A percentile compares a stretch with the other conserved stretches of the same genome.
Evolutionary conservation across 2,329 filamentous ascomycete genomes (phyloP).

Genomic region (Stemphylium vesicarium): DNA sequence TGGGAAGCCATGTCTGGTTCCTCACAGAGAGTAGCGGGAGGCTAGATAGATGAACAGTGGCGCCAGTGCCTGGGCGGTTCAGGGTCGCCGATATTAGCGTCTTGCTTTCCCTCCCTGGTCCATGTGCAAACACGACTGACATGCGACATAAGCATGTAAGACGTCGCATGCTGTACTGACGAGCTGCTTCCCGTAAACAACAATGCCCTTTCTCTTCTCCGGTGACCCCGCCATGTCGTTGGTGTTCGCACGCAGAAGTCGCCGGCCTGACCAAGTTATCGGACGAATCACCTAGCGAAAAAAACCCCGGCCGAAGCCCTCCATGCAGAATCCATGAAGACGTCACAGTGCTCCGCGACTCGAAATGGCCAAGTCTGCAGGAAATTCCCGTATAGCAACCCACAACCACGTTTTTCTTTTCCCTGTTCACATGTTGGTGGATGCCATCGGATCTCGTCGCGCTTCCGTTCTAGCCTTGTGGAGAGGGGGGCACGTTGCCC

Average conservation of each 20-base stretch:
- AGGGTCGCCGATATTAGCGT: background rate
- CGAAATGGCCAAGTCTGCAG: background rate
- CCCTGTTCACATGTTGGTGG: background rate
- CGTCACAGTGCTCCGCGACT: background rate
- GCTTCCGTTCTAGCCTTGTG: slow-evolving; percentile 1
- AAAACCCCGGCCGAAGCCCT: background rate
- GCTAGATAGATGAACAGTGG: background rate
- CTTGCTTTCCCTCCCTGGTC: background rate
- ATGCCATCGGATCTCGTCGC: background rate
- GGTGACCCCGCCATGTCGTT: background rate
- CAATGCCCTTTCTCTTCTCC: no score
- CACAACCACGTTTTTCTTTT: slow-evolving; percentile 9
- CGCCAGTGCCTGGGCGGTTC: background rate
- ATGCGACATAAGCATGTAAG: no score
- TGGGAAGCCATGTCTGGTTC: background rate
- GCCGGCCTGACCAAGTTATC: background rate
- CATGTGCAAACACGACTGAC: background rate
- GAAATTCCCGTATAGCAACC: background rate
- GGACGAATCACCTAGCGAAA: background rate
- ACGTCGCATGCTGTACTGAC: no score
- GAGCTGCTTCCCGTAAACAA: no score
- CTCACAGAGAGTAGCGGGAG: background rate
- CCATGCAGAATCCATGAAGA: background rate
- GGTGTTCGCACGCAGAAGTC: background rate
- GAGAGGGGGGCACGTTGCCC: background rate